These are phyloP conservation scores for Crithidia expoeki DNA, from an alignment of 208 protist genomes.

Conservation along the genomic window DNA sequence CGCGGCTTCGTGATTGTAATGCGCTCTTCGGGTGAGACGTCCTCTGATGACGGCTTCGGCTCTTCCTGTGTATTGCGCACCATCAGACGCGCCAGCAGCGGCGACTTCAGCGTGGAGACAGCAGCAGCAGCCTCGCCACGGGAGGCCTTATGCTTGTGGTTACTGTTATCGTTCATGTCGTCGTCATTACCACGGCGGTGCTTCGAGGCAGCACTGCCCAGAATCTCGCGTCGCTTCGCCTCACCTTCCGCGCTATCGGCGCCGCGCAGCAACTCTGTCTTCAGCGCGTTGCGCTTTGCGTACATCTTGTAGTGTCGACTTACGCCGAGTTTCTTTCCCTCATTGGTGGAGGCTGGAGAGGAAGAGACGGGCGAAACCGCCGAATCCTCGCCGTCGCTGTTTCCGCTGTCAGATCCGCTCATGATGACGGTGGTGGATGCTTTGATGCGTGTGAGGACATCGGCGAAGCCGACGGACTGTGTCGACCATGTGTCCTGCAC, in stretches of 20 bases:
- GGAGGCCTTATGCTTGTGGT: not conserved
- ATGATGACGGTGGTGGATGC: slow-evolving; percentile 21
- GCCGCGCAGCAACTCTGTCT: slow-evolving; percentile 77
- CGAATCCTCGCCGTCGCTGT: slow-evolving; percentile 6
- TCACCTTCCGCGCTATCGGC: slow-evolving; percentile 38
- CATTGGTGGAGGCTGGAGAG: slow-evolving; percentile 23
- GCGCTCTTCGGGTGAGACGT: slow-evolving; percentile 27
- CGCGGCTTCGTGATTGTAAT: slow-evolving; percentile 80
- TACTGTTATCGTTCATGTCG: not conserved
- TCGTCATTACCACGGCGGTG: slow-evolving; percentile 23
- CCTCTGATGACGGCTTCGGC: slow-evolving; percentile 52
- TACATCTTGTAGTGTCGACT: slow-evolving; percentile 84
- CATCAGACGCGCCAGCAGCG: slow-evolving; percentile 76
- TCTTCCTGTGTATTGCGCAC: slow-evolving; percentile 65
- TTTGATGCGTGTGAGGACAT: slow-evolving; percentile 83
- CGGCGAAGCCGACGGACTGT: slow-evolving; percentile 88
- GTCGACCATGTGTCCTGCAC: slow-evolving; percentile 87
- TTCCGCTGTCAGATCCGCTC: slow-evolving; percentile 41
- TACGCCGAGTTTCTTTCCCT: slow-evolving; percentile 31
- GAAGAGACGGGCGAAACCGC: slow-evolving; percentile 13
- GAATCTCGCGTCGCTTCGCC: slow-evolving; percentile 54
- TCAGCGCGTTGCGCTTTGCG: slow-evolving; percentile 81
- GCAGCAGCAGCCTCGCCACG: not conserved
- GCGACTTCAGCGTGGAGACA: slow-evolving; percentile 59
- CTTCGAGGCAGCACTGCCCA: slow-evolving; percentile 61